These are phyloP conservation scores for Eucalyptus viminalis DNA, from an alignment of 345 rosid genomes.

Conservation along the genomic window DNA sequence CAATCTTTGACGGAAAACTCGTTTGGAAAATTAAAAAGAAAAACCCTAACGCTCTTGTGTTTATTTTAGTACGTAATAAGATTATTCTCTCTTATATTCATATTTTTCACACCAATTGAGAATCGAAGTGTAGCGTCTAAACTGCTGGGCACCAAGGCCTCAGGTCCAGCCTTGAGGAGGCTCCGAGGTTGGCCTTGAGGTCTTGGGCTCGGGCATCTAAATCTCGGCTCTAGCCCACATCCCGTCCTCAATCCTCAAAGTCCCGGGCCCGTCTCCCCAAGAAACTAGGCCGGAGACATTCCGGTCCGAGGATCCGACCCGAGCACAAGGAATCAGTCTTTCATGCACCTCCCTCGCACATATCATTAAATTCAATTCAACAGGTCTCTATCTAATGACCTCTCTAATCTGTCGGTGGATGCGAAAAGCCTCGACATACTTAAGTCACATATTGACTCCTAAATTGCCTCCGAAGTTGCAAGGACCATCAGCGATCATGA, in stretches of 20 bases:
- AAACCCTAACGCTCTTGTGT: no score
- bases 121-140: accelerated
- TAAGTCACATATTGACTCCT: neutral
- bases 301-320: neutral
- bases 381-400: neutral
- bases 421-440: neutral
- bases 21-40: no score
- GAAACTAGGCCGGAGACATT: neutral
- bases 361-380: neutral
- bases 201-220: neutral
- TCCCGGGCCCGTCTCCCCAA: accelerated
- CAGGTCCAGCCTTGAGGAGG: no score
- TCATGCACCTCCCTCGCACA: neutral
- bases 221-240: neutral
- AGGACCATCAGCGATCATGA: neutral
- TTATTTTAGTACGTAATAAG: no score
- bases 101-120: no score
- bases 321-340: neutral
- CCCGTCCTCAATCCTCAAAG: neutral
- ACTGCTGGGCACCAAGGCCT: no score
- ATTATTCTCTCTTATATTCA: no score
- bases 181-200: no score
- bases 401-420: accelerated
- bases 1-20: no score
- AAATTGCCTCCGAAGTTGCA: neutral